These are phyloP conservation scores for Polytolypa hystricis DNA, from an alignment of 2,329 filamentous ascomycete species.

Conservation along the genomic window DNA sequence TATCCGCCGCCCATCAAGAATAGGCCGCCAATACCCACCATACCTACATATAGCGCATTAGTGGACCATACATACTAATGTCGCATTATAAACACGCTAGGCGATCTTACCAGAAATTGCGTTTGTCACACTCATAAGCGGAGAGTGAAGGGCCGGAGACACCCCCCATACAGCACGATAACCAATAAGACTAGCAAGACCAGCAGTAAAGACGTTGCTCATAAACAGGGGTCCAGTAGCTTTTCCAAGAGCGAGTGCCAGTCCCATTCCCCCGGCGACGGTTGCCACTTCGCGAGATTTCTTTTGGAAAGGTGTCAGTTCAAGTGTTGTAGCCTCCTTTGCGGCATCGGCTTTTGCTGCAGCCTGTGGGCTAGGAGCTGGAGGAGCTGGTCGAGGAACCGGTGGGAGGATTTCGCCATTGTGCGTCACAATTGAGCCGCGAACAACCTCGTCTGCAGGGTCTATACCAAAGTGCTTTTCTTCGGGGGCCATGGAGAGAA, in stretches of 20 bases:
- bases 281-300: constrained; percentile 62
- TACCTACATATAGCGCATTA: constrained; percentile 35
- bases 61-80: not conserved
- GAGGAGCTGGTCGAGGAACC: constrained; percentile 56
- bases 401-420: constrained; percentile 66
- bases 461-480: constrained; percentile 73
- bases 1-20: constrained; percentile 82
- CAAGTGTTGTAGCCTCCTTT: constrained; percentile 48
- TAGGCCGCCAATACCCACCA: constrained; percentile 80
- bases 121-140: constrained; percentile 87
- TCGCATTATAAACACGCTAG: constrained; percentile 1
- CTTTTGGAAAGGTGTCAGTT: constrained; percentile 72
- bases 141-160: constrained; percentile 69
- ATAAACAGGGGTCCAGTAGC: constrained; percentile 75
- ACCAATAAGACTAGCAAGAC: constrained; percentile 71
- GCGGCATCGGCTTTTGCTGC: constrained; percentile 26
- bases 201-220: constrained; percentile 76
- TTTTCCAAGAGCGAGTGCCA: constrained; percentile 66
- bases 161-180: constrained; percentile 88
- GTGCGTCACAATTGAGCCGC: constrained; percentile 71
- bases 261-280: constrained; percentile 67
- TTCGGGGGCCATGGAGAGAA: constrained; percentile 69
- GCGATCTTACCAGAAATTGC: constrained; percentile 61
- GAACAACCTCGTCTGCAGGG: constrained; percentile 71
- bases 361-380: constrained; percentile 39